Conservation (phyloP, 768 basidiomycete genomes). For the Paxillus ammoniavirescens region DNA sequence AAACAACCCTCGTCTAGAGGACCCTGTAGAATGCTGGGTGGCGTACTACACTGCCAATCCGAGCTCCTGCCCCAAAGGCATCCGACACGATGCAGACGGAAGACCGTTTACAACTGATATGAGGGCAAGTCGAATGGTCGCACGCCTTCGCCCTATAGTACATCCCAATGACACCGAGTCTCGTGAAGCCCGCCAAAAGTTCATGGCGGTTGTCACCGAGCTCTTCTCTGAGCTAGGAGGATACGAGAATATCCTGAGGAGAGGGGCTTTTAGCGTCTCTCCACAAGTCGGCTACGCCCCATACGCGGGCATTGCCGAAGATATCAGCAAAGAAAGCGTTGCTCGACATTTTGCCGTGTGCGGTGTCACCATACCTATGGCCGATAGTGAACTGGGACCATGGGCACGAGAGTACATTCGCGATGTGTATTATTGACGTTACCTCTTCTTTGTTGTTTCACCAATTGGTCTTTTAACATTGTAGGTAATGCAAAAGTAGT, state of each 20-base stretch:
- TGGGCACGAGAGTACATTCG: constrained; percentile 38
- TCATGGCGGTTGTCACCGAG: constrained; percentile 38
- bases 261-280: constrained; percentile 34
- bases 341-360: constrained; percentile 43
- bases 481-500: constrained; percentile 2
- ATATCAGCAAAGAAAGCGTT: constrained; percentile 32
- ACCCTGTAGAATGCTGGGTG: constrained; percentile 46
- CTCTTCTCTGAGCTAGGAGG: constrained; percentile 41
- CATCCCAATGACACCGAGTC: constrained; percentile 32
- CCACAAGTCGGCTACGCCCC: constrained; percentile 30
- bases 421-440: constrained; percentile 25
- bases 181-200: constrained; percentile 36
- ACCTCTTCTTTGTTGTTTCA: neutral
- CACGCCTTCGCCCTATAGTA: constrained; percentile 43
- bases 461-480: neutral
- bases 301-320: constrained; percentile 29
- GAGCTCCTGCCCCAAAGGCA: constrained; percentile 47
- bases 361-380: constrained; percentile 37
- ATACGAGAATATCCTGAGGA: constrained; percentile 39
- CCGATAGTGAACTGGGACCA: constrained; percentile 36
- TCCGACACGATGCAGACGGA: constrained; percentile 38
- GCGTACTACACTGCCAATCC: constrained; percentile 44
- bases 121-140: constrained; percentile 46
- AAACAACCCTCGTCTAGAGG: constrained; percentile 46
- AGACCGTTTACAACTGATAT: constrained; percentile 42